A percentile compares a stretch with the other conserved stretches of the same genome.
Conservation (phyloP, 305 asterid genomes). For the Fraxinus platypoda region DNA sequence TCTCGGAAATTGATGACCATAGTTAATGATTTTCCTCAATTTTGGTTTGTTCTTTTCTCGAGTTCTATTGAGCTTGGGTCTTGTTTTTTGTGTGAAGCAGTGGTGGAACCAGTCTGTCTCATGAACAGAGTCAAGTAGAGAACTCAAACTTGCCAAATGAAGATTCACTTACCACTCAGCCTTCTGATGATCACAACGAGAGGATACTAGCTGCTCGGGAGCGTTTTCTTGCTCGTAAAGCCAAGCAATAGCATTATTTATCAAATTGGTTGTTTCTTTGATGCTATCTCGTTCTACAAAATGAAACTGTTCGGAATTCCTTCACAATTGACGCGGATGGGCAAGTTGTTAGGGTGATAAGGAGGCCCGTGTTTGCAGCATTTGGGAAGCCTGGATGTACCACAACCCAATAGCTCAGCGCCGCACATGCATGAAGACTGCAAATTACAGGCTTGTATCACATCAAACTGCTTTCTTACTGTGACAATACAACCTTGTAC, state of each 20-base stretch:
- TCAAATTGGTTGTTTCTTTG: background rate
- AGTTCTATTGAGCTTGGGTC: background rate
- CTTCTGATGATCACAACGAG: constrained; percentile 44
- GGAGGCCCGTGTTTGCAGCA: background rate
- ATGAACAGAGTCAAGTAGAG: constrained; percentile 34
- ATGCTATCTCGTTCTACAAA: background rate
- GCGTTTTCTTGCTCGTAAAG: constrained; percentile 71
- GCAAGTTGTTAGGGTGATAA: background rate
- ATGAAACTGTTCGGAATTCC: background rate
- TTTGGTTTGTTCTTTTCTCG: background rate
- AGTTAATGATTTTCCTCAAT: background rate
- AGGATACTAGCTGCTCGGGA: constrained; percentile 72
- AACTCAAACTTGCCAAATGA: constrained; percentile 30
- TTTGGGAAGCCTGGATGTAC: background rate
- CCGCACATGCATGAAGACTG: background rate
- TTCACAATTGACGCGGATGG: background rate
- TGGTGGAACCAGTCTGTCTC: constrained; percentile 42
- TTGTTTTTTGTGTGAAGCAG: constrained; percentile 32
- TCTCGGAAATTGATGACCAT: background rate
- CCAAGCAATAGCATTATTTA: constrained; percentile 8
- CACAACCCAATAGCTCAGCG: background rate
- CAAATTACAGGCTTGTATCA: background rate
- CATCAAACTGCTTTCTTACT: background rate
- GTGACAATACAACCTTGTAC: background rate
- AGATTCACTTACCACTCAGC: constrained; percentile 23